Evolutionary conservation across 192 early-diverging fungal species (phyloP), one percentile per base, ranked within the genome.

Genomic region (Oehlia diaphana): DNA sequence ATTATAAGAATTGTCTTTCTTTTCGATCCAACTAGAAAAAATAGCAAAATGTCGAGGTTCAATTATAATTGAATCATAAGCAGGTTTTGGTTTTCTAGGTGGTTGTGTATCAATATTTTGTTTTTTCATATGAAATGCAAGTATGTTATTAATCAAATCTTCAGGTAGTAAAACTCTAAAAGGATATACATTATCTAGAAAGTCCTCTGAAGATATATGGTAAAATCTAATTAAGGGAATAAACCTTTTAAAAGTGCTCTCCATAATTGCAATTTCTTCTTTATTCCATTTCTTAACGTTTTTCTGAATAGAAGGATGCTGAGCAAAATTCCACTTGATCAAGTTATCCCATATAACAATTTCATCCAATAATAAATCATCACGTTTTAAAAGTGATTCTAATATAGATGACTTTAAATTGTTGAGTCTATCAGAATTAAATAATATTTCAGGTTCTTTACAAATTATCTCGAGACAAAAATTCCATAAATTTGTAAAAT

Each of bases 21-120:
- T 42, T 21, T 72, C 39, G 6, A 72, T 42, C 70, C 70, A 72
- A 31, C 33, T n/a, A 21, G 70, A n/a, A 31, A 72, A 42, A 72
- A 72, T 33, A 1, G n/a, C 31, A 66, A 66, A 66, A 16, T 53
- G 14, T 16, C 12, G 13, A 50, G 49, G 13, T 13, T 53, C 12
- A 53, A 53, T 16, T 16, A 42, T 1, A 23, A 26, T n/a, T 8
- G 70, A 72, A 44, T n/a, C 39, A 44, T 12, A 53, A 53, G 2
- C 12, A 16, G 2, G 1, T 53, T 16, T 53, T 53, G 37, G 4
- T 26, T 33, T 9, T 28, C 31, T 33, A 28, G 9, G n/a, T 0
- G 64, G 12, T 66, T 23, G 64, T 66, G 4, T 28, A 66, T 28
- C 23, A 66, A 12, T 0, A 9, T 12, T 28, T 14, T 2, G 6